A percentile compares a stretch with the other conserved stretches of the same genome.
Conservation (phyloP, 306 rosid genomes). For the Gynostemma pentaphyllum region DNA sequence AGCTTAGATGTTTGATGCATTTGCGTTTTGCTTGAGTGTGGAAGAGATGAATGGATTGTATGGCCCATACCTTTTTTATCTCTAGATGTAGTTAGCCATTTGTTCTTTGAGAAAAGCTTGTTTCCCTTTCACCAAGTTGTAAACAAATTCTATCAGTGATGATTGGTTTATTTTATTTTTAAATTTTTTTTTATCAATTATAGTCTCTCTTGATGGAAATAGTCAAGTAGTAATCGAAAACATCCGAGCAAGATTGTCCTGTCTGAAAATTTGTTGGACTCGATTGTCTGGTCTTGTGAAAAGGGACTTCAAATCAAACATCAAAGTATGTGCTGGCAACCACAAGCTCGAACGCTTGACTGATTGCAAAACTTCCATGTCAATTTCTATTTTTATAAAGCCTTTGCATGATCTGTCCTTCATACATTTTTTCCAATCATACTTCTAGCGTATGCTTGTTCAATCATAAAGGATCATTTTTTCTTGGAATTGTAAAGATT, state of each 20-base stretch:
- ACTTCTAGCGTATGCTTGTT: neutral
- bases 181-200: too few species aligned
- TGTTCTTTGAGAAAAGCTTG: neutral
- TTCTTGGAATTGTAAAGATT: neutral
- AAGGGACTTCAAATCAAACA: neutral
- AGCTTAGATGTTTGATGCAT: slow-evolving; percentile 23
- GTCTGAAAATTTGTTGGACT: too few species aligned
- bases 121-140: too few species aligned
- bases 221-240: too few species aligned
- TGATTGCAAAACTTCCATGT: neutral
- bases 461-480: neutral
- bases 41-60: slow-evolving; percentile 9
- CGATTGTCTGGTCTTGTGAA: too few species aligned
- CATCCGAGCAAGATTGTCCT: too few species aligned
- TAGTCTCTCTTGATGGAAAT: too few species aligned
- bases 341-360: too few species aligned
- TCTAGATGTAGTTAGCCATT: neutral
- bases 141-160: neutral
- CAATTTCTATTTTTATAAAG: neutral
- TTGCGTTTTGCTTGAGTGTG: slow-evolving; percentile 14
- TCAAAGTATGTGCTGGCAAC: neutral
- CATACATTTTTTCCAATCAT: neutral
- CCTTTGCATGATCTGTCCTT: too few species aligned
- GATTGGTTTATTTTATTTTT: neutral
- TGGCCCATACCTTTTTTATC: neutral